Percentiles rank a stretch among this genome's conserved stretches.
Evolutionary conservation across 78 protist genomes (phyloP).

Genomic region (Cyanophora paradoxa): DNA sequence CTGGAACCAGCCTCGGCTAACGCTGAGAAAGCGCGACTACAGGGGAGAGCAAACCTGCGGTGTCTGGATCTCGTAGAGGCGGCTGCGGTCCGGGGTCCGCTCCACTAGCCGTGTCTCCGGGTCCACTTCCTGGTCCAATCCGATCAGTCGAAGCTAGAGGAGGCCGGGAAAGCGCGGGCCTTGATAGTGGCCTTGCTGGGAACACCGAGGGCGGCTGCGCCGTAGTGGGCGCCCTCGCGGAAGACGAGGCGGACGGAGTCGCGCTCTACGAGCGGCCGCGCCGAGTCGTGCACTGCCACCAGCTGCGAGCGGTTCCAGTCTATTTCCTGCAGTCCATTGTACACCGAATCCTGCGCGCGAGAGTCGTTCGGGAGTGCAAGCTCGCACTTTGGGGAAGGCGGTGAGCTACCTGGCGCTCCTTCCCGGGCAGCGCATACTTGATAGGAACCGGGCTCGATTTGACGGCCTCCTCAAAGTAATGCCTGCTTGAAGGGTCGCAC

Average conservation of each 20-base stretch:
- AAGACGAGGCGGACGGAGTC: neutral
- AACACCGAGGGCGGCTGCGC: constrained; percentile 15
- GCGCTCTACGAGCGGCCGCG: constrained; percentile 22
- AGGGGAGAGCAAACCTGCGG: constrained; percentile 5
- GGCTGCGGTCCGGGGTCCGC: constrained; percentile 5
- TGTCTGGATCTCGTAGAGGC: constrained; percentile 31
- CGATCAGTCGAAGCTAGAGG: too few species aligned
- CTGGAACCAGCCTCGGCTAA: neutral
- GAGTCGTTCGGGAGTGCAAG: too few species aligned
- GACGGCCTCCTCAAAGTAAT: too few species aligned
- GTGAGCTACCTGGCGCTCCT: too few species aligned
- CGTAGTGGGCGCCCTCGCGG: neutral
- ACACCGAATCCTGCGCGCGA: constrained; percentile 29
- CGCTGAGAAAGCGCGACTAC: neutral
- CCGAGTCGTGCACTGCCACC: constrained; percentile 18
- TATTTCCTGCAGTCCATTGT: constrained; percentile 9
- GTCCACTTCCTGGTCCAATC: too few species aligned
- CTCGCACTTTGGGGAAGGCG: too few species aligned
- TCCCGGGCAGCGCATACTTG: constrained; percentile 15
- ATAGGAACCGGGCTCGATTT: too few species aligned
- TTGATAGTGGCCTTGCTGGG: constrained; percentile 19
- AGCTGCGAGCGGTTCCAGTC: neutral
- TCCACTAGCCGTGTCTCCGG: neutral
- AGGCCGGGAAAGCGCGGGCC: too few species aligned
- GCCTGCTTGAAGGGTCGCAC: too few species aligned